Percentiles rank a stretch among this genome's conserved stretches.
Evolutionary conservation across 1,284 basidiomycete species (phyloP).

Genomic region (Cutaneotrichosporon dermatis): DNA sequence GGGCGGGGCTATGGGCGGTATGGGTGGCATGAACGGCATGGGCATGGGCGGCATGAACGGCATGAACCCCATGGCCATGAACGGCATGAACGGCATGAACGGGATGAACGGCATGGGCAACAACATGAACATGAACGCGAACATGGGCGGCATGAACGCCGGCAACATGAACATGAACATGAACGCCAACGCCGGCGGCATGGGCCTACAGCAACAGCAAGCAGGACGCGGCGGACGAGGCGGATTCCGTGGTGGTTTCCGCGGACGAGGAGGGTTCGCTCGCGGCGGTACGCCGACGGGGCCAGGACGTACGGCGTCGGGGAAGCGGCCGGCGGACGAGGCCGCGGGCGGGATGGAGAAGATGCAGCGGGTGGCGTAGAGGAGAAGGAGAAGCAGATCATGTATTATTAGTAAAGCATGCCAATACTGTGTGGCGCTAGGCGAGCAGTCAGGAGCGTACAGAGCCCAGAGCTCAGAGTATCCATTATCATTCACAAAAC

Average conservation of each 20-base stretch:
- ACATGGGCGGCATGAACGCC: background rate
- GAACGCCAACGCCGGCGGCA: too few species aligned
- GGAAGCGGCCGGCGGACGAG: slow-evolving; percentile 12
- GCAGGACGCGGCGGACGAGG: slow-evolving; percentile 3
- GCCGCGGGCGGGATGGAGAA: slow-evolving; percentile 9
- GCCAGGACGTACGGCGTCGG: background rate
- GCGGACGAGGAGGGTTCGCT: slow-evolving; percentile 10
- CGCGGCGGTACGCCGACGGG: background rate
- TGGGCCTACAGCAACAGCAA: background rate
- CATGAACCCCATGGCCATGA: slow-evolving; percentile 9
- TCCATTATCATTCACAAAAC: too few species aligned
- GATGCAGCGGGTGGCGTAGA: slow-evolving; percentile 18
- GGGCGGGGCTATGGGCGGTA: slow-evolving; percentile 1
- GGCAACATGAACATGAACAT: slow-evolving; percentile 15
- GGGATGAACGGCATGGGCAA: slow-evolving; percentile 5
- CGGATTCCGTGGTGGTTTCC: slow-evolving; percentile 20
- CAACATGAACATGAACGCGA: background rate
- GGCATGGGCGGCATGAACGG: slow-evolving; percentile 6
- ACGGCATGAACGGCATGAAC: slow-evolving; percentile 1
- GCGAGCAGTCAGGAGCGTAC: too few species aligned
- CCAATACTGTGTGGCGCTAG: too few species aligned
- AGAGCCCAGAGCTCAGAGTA: too few species aligned
- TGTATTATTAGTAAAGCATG: background rate
- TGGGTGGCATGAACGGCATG: background rate
- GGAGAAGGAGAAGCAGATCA: background rate